phyloP scores from a whole-genome alignment of 352 stramenopile genomes.

The Phytopythium sindhum region DNA sequence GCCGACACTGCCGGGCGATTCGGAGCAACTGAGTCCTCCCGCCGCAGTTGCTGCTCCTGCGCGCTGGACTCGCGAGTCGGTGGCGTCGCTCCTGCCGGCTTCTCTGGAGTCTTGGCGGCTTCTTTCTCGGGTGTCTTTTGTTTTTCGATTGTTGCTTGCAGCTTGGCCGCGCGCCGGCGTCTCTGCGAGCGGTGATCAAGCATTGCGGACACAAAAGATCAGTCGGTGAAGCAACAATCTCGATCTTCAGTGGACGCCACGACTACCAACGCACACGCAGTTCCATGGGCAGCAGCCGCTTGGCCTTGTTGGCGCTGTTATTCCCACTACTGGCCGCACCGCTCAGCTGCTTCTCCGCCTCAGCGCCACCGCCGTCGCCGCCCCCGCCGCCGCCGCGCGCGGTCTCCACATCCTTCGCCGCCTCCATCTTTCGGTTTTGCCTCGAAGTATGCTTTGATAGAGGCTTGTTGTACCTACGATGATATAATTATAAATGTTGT shows the following conservation, averaged over 20 bases:
- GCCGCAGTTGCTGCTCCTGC: neutral
- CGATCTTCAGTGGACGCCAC: constrained; percentile 8
- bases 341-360: neutral
- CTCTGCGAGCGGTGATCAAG: constrained; percentile 24
- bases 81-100: neutral
- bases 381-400: neutral
- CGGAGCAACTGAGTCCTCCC: constrained; percentile 1
- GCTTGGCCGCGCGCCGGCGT: constrained; percentile 54
- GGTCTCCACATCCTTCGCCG: neutral
- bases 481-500: neutral
- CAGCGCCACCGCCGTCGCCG: neutral
- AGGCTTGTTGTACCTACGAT: neutral
- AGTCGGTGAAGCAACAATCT: constrained; percentile 6
- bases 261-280: constrained; percentile 39
- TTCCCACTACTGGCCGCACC: neutral
- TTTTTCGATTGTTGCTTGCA: constrained; percentile 20
- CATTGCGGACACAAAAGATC: neutral
- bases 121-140: neutral
- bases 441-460: neutral
- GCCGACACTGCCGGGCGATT: constrained; percentile 2
- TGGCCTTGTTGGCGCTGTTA: constrained; percentile 29
- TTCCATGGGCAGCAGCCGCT: constrained; percentile 69
- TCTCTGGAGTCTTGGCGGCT: neutral
- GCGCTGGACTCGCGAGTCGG: neutral
- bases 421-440: neutral